Base-by-base conservation (phyloP, 768 basidiomycete species). In the Mycena leptocephala region DNA sequence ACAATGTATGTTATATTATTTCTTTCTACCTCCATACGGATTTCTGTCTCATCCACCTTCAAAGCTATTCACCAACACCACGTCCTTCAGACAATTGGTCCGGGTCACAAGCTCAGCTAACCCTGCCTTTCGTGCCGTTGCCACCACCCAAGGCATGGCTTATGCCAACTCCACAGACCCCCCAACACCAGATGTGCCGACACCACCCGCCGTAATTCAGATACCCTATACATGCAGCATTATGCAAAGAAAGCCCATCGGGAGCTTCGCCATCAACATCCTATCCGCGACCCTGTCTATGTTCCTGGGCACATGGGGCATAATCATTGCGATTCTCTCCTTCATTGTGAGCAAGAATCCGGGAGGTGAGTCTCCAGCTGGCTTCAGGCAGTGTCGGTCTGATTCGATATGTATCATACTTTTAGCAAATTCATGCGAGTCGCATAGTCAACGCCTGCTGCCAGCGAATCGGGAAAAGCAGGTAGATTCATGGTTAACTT, bases 51-150 rank as follows among this genome's bases (percentile, higher is more conserved):
- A 41, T 67, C 41, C 37, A 30, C 30, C 41, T 24, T 70, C 41
- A 46, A n/a, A 76, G 75, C 43, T 76, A 14, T 72, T 76, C 63
- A 76, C 75, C 33, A 76, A 76, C 39, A 72, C 70, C 14, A 76
- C 75, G 13, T 59, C 75, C 20, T 76, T 76, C 53, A 72, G 24
- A 62, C 61, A 26, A 62, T 62, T 62, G 37, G 39, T 62, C 37
- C 61, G 10, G 37, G 39, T 39, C 18, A 62, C 61, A 37, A 30
- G 41, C 70, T 32, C 58, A 32, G 48, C 63, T 13, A 53, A 61
- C 43, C 39, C 39, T 7, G 16, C 75, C 6, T 76, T 61, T 63
- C 55, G 66, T 43, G 75, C 72, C 10, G 53, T 56, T 37, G 70
- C 75, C 33, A 56, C 43, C 32, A 63, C 70, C 22, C n/a, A 61